phyloP scores from a whole-genome alignment of 345 rosid genomes.

The Pistacia integerrima region DNA sequence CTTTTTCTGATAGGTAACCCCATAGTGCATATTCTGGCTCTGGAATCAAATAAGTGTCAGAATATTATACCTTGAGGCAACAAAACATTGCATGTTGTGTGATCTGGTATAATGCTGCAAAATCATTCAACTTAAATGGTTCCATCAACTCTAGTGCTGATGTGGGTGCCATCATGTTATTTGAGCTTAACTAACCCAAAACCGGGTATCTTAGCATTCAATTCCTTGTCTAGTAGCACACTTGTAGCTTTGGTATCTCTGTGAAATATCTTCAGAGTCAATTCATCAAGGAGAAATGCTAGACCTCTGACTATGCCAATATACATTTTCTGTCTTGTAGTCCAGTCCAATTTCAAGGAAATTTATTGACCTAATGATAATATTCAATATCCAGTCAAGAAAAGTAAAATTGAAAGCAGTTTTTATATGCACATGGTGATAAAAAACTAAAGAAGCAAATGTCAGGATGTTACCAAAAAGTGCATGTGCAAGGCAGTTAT shows the following conservation, averaged over 20 bases:
- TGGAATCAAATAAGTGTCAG: not conserved
- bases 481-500: too few species aligned
- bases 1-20: too few species aligned
- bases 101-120: not conserved
- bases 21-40: too few species aligned
- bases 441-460: too few species aligned
- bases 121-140: slow-evolving; percentile 35
- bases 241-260: slow-evolving; percentile 66
- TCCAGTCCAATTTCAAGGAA: slow-evolving; percentile 21
- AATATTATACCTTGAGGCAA: too few species aligned
- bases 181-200: too few species aligned
- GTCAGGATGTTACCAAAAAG: too few species aligned
- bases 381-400: not conserved
- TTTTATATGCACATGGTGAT: slow-evolving; percentile 35
- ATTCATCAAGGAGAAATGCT: slow-evolving; percentile 61
- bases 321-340: slow-evolving; percentile 29
- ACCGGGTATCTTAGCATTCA: too few species aligned
- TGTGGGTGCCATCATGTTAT: too few species aligned
- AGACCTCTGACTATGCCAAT: slow-evolving; percentile 36
- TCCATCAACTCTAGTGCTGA: too few species aligned
- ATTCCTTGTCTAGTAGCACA: slow-evolving; percentile 12
- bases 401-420: not conserved
- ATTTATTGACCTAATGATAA: slow-evolving; percentile 23
- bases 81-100: not conserved
- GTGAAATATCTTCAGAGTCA: slow-evolving; percentile 53